Evolutionary conservation across 2,329 filamentous ascomycete species (phyloP), one percentile per base, ranked within the genome.

Genomic region (Phoma herbarum): DNA sequence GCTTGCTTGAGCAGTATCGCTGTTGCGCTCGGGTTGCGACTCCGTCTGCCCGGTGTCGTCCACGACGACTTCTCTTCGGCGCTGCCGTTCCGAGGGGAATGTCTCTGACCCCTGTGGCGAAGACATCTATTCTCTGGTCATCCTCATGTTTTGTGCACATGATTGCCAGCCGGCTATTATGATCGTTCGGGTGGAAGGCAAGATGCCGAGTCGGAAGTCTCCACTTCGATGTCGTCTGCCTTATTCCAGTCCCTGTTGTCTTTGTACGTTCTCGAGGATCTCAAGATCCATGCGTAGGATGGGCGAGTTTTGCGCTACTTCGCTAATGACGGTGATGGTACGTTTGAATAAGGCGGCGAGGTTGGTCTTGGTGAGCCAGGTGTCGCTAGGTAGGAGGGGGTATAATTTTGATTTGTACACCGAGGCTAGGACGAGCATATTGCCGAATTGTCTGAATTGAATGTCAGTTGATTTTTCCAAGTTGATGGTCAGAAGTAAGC

Each of bases 401-500:
- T 65, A 65, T 4, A 77, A 64, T 8, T 67, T 66, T 44, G 94
- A 90, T 61, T 84, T 85, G 77, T 88, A 93, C 3, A 90, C 90
- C 1, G 94, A 93, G 26, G 91, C 88, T 2, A 99, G 85, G n/a
- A 96, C 92, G 47, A 98, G 83, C 71, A 97, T 86, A 74, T 98
- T 98, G 57, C 94, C 94, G 82, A 96, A 99, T 92, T 99, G 95
- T 5, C 93, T 96, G 26, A 26, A 62, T 16, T 5, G 44, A 59
- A 18, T 39, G 55, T 68, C 61, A 69, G 56, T 39, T 4, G 28
- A 11, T 57, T 50, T 57, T 25, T 23, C 20, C 16, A 35, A 23
- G 25, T 26, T 20, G 14, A 23, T 26, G 26, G 26, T 26, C 26
- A 26, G 26, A 22, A 11, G 26, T 42, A 64, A 71, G 68, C 76